A percentile compares a stretch with the other conserved stretches of the same genome.
Conservation (phyloP, 352 stramenopile species). For the Phytophthora agathidicida region DNA sequence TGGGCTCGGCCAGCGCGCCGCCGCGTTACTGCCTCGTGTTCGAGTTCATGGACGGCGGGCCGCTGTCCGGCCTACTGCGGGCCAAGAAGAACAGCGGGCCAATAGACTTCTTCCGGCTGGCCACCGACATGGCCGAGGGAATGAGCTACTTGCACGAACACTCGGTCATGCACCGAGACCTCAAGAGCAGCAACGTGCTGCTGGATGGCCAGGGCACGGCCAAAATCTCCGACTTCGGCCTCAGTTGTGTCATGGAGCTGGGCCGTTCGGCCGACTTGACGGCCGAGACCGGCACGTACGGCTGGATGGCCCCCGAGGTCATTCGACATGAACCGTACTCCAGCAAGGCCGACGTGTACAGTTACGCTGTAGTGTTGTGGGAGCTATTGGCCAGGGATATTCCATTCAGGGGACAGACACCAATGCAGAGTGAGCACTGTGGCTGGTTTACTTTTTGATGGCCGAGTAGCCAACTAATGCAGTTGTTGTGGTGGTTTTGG, state of each 20-base stretch:
- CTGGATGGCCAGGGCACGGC: slow-evolving; percentile 56
- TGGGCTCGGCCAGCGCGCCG: slow-evolving; percentile 51
- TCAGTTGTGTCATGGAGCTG: slow-evolving; percentile 69
- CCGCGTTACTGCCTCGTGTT: slow-evolving; percentile 70
- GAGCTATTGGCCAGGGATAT: slow-evolving; percentile 67
- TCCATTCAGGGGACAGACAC: slow-evolving; percentile 63
- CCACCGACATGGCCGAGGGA: slow-evolving; percentile 61
- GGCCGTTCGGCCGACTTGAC: slow-evolving; percentile 56
- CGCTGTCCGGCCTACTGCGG: slow-evolving; percentile 50
- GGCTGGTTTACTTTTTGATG: too few relatives aligned
- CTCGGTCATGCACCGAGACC: slow-evolving; percentile 91
- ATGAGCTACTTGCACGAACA: slow-evolving; percentile 91
- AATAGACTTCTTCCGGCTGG: slow-evolving; percentile 65
- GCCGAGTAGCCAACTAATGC: too few relatives aligned
- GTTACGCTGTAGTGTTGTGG: slow-evolving; percentile 79
- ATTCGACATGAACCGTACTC: slow-evolving; percentile 91
- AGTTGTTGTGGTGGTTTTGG: slow-evolving; percentile 12
- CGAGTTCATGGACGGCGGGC: slow-evolving; percentile 73
- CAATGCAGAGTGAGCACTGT: slow-evolving; percentile 58
- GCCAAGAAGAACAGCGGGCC: slow-evolving; percentile 32
- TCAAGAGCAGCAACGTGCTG: slow-evolving; percentile 93
- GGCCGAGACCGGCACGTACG: slow-evolving; percentile 75
- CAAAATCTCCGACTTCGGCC: slow-evolving; percentile 78
- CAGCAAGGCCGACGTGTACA: slow-evolving; percentile 92
- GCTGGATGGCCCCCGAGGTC: slow-evolving; percentile 93